Evolutionary conservation across 768 basidiomycete species (phyloP).

Genomic region (Galerina marginata): DNA sequence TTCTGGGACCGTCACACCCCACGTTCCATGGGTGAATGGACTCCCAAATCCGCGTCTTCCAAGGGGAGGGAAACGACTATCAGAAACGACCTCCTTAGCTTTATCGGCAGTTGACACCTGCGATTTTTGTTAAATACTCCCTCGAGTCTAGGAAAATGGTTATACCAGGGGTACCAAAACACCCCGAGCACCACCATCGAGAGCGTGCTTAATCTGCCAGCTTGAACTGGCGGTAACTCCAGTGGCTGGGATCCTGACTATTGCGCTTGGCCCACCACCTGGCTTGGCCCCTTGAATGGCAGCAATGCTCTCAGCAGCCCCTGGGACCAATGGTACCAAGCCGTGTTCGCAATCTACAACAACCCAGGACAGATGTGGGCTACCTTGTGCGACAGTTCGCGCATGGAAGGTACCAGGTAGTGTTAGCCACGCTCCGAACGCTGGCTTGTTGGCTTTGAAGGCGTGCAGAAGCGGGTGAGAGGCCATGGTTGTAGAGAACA

Average conservation of each 20-base stretch:
- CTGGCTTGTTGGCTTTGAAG: constrained; percentile 60
- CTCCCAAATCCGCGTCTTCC: constrained; percentile 72
- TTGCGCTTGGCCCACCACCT: constrained; percentile 52
- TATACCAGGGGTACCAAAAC: constrained; percentile 71
- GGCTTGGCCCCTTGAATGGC: constrained; percentile 55
- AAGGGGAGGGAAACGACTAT: constrained; percentile 64
- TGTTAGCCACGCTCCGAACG: constrained; percentile 73
- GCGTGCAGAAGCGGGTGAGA: constrained; percentile 57
- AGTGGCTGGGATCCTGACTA: constrained; percentile 71
- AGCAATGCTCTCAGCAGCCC: constrained; percentile 58
- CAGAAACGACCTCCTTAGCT: constrained; percentile 59
- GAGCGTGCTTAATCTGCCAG: constrained; percentile 76
- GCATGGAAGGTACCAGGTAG: constrained; percentile 63
- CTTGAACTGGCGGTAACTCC: constrained; percentile 57
- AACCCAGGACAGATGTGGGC: constrained; percentile 64
- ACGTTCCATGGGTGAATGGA: constrained; percentile 62
- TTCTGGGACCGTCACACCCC: constrained; percentile 56
- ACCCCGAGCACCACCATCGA: constrained; percentile 71
- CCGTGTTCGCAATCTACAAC: constrained; percentile 75
- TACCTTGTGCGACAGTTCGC: constrained; percentile 61
- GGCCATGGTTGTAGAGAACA: constrained; percentile 41
- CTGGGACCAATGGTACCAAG: constrained; percentile 56
- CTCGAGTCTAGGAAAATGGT: neutral
- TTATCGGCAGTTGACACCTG: constrained; percentile 64
- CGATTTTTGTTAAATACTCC: neutral